Evolutionary conservation across 306 rosid genomes (phyloP), one percentile per base, ranked within the genome.

Genomic region (Delonix regia): DNA sequence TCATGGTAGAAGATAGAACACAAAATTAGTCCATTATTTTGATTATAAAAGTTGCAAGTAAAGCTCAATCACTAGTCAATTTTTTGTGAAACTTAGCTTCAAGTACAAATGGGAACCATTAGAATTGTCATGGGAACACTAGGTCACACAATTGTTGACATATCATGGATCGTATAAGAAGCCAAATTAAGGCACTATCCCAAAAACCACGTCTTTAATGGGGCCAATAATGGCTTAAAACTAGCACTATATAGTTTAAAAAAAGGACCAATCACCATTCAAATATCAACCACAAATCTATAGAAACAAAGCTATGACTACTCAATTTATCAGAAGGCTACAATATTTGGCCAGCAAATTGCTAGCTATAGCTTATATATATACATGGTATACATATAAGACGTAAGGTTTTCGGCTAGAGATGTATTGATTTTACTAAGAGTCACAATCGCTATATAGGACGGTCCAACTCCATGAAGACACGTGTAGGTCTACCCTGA

Each of bases 391-490:
- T n/a, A 52, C 14, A 45, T 7, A 12, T 45, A 41, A 1, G 56
- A 49, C 56, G n/a, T 45, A 6, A 2, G n/a, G 51, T 13, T 45
- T 13, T 45, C 2, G 13, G 14, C 18, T 12, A 45, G 51, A 5
- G 51, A 45, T 19, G 7, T 55, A 55, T 22, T 53, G 33, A 55
- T 55, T 55, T 2, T 22, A 19, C 24, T 19, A 71, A 38, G 49
- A 72, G 28, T 52, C 13, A 65, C 7, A 39, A 53, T 51, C 6
- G 10, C 3, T 56, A 10, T 41, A 56, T 73, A 56, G 81, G 85
- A 44, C 52, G 75, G 86, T 78, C 86, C 83, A 85, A 73, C 28
- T 69, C 61, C 33, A 83, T 71, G 65, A 64, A 56, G 83, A 68
- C 78, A 72, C 72, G 80, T 83, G 79, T 61, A 47, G 39, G 61